Conservation (phyloP, 2,329 filamentous ascomycete species). For the Mycosphaerella sp. region DNA sequence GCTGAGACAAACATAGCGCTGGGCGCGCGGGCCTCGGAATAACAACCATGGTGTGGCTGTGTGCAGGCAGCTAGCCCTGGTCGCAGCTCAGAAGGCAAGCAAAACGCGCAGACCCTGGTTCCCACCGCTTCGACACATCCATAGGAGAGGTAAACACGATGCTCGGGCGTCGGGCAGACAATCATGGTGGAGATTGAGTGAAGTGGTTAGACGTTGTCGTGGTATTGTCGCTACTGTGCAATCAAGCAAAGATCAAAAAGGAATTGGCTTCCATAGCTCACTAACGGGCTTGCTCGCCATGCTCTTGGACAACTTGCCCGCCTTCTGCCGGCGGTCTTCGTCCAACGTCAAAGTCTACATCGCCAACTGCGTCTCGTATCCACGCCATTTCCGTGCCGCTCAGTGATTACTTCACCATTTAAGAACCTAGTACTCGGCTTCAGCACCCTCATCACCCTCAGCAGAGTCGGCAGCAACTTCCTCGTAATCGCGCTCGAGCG, state of each 20-base stretch:
- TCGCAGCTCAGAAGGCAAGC: not conserved
- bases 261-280: slow-evolving; percentile 9
- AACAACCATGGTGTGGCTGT: slow-evolving; percentile 10
- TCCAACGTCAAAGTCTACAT: slow-evolving; percentile 2
- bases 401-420: not conserved
- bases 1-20: slow-evolving; percentile 10
- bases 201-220: slow-evolving; percentile 6
- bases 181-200: not conserved
- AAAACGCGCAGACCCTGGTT: not conserved
- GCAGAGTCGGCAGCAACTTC: slow-evolving; percentile 94
- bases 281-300: slow-evolving; percentile 14
- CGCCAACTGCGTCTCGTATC: slow-evolving; percentile 5
- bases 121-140: not conserved
- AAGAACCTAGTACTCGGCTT: slow-evolving; percentile 83
- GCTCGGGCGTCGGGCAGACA: not conserved
- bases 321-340: slow-evolving; percentile 5
- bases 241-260: slow-evolving; percentile 14
- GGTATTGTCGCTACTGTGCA: slow-evolving; percentile 15
- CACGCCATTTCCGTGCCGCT: not conserved
- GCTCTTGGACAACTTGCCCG: slow-evolving; percentile 9
- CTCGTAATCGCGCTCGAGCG: slow-evolving; percentile 97
- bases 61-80: not conserved
- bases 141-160: not conserved
- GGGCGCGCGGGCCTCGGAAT: slow-evolving; percentile 1
- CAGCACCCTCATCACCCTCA: slow-evolving; percentile 74